Base-by-base conservation (phyloP, 2,329 filamentous ascomycete genomes). In the Penicillium hordei region DNA sequence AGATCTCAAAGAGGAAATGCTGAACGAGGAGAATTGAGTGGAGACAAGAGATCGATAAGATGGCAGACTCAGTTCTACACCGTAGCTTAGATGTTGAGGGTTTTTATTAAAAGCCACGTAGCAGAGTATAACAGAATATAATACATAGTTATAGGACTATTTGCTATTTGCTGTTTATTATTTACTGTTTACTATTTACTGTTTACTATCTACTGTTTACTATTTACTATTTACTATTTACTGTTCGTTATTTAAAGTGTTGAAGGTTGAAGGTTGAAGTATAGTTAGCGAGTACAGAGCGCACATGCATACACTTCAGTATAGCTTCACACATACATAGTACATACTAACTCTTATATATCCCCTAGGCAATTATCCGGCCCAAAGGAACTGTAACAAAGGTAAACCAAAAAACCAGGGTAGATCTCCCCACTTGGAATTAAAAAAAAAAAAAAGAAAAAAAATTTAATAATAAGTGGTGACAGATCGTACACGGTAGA, bases 401-500 rank as follows among this genome's bases (percentile, higher is more conserved):
- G 7, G 19, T 23, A 17, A 33, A 12, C 10, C 4, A 31, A 50
- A 17, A 27, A n/a, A 19, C 13, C 31, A 38, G 29, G 29, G 52
- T 9, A 27, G 29, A 55, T 55, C 55, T 53, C 49, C 42, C 52
- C 52, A 39, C 34, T 33, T 27, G 5, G 17, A 31, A 33, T 33
- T 6, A 15, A 33, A 33, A 27, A 27, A 5, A 21, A 57, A 43
- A 13, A 50, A 38, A 61, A 55, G 61, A 60, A 62, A 57, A 58
- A n/a, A n/a, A n/a, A n/a, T n/a, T n/a, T n/a, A n/a, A 52, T 46
- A 55, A 48, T 42, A 55, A 39, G 55, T 48, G 55, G 63, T 68
- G 64, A 68, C 65, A 61, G 61, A 66, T 66, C 64, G 61, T 66
- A 66, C 64, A 67, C 59, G 45, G 65, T 67, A 67, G 64, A 67